A percentile compares a stretch with the other conserved stretches of the same genome.
phyloP scores from a whole-genome alignment of 768 basidiomycete species.

The Amanita inopinata region DNA sequence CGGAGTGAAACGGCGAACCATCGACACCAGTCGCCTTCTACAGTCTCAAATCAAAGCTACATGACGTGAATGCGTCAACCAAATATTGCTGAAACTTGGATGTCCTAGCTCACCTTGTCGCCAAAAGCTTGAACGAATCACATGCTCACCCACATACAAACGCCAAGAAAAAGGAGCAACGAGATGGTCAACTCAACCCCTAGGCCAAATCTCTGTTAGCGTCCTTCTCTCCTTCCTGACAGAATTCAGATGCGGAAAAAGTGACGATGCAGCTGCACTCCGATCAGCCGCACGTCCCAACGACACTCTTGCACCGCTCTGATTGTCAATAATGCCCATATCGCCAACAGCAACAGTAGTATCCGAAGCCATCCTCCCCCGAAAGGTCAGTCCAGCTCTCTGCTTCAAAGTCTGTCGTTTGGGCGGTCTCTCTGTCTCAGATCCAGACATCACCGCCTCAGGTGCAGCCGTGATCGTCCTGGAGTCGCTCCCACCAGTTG shows the following conservation, averaged over 20 bases:
- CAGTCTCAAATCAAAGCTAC: no score
- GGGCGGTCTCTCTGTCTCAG: slow-evolving; percentile 41
- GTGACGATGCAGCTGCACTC: slow-evolving; percentile 27
- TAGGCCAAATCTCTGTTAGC: slow-evolving; percentile 37
- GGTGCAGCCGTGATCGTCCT: slow-evolving; percentile 15
- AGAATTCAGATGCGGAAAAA: slow-evolving; percentile 13
- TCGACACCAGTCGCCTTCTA: slow-evolving; percentile 3
- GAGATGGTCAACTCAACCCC: slow-evolving; percentile 11
- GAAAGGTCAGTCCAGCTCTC: slow-evolving; percentile 28
- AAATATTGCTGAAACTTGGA: slow-evolving; percentile 6
- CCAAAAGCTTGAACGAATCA: slow-evolving; percentile 4
- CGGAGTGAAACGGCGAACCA: slow-evolving; percentile 7
- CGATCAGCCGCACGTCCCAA: slow-evolving; percentile 28
- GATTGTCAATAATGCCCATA: slow-evolving; percentile 6
- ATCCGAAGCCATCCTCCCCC: slow-evolving; percentile 27
- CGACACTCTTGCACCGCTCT: slow-evolving; percentile 18
- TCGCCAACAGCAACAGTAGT: slow-evolving; percentile 9
- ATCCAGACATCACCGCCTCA: slow-evolving; percentile 21
- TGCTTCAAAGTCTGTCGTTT: slow-evolving; percentile 30
- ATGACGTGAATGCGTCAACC: background rate
- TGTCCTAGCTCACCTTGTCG: slow-evolving; percentile 14
- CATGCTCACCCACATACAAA: background rate
- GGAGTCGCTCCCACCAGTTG: slow-evolving; percentile 12
- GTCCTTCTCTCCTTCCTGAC: slow-evolving; percentile 30
- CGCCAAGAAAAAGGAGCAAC: slow-evolving; percentile 6